Base-by-base conservation (phyloP, 2,329 filamentous ascomycete genomes). In the Aspergillus ibericus region DNA sequence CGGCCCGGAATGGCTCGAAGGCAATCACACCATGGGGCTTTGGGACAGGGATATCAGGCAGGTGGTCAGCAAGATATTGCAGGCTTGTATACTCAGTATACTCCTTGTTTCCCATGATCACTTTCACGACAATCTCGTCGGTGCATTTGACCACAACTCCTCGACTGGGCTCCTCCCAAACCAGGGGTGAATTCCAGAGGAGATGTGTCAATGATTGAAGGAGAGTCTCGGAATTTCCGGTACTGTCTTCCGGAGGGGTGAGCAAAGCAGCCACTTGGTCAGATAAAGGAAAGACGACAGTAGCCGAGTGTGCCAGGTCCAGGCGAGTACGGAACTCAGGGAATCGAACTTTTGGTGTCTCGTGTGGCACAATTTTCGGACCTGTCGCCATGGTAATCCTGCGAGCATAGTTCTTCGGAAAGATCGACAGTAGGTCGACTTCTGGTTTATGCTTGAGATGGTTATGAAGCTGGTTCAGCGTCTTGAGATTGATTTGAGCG, bases 1-100 rank as follows among this genome's bases (percentile, higher is more conserved):
- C 66, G 10, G 68, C 64, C n/a, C 62, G 58, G 58, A 65, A 65
- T 12, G 58, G 62, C 1, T 64, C 66, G 5, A 68, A 59, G 5
- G 32, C 47, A 8, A 71, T 60, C 16, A 73, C 25, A 4, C 70
- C 68, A 61, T 72, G 69, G 13, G 65, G 61, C 53, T 58, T 72
- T 4, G 68, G 69, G 16, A 59, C 63, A 50, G 71, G 70, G 16
- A 71, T 60, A 34, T 71, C 65, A 12, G 68, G 64, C 12, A 58
- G 60, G 22, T 59, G 46, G 6, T 64, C 55, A 16, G 49, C 64
- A 54, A 71, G 67, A 29, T 63, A 72, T 60, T 69, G 51, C 35
- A 72, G 57, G 35, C 55, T 68, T 1, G 65, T 67, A 48, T 71
- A 71, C 50, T 71, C 68, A 0, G 67, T 70, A 35, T 64, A 64